Percentiles rank a stretch among this genome's conserved stretches.
Conservation (phyloP, 257 asterid species). For the Plectranthus barbatus region DNA sequence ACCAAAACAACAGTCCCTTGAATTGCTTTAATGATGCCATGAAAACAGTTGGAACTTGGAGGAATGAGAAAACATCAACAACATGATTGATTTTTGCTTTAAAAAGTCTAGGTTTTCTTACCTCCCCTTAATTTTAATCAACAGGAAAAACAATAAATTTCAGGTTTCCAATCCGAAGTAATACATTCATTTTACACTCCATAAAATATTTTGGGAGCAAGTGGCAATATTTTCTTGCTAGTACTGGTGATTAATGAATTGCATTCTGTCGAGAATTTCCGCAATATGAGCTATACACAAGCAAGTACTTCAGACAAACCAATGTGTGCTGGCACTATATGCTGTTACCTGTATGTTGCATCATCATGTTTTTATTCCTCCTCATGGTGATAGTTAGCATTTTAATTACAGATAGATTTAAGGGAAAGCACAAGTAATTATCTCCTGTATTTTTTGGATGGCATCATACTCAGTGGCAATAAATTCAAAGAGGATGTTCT, state of each 20-base stretch:
- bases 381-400: background rate
- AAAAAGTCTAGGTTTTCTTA: background rate
- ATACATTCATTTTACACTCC: background rate
- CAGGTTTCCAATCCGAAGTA: background rate
- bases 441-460: background rate
- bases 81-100: background rate
- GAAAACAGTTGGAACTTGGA: background rate
- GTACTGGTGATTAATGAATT: too few relatives aligned
- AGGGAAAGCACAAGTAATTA: background rate
- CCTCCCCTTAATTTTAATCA: background rate
- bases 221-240: background rate
- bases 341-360: too few relatives aligned
- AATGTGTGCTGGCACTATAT: too few relatives aligned
- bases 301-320: too few relatives aligned
- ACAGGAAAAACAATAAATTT: background rate
- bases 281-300: too few relatives aligned
- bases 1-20: background rate
- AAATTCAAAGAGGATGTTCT: too few relatives aligned
- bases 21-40: background rate
- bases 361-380: too few relatives aligned
- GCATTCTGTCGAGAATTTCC: too few relatives aligned
- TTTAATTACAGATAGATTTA: background rate
- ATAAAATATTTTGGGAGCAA: background rate
- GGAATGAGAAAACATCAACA: background rate
- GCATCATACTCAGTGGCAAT: too few relatives aligned